These are phyloP conservation scores for Graphilbum sp. DNA, from an alignment of 2,329 filamentous ascomycete species.

Conservation along the genomic window DNA sequence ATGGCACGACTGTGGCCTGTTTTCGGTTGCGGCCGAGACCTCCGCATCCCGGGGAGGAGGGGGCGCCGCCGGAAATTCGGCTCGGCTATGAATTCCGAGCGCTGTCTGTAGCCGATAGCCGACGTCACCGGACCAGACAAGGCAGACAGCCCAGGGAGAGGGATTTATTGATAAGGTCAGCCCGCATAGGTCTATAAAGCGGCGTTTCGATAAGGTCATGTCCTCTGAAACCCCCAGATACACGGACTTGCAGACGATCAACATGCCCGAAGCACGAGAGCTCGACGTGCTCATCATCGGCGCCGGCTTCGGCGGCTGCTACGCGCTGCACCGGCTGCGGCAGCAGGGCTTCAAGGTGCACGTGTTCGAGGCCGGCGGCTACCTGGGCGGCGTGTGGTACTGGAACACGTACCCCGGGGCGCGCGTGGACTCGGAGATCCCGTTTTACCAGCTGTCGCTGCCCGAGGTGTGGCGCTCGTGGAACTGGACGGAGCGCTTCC, in stretches of 20 bases:
- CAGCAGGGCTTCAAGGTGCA: constrained; percentile 19
- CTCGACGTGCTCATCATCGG: constrained; percentile 13
- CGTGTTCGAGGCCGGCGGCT: constrained; percentile 20
- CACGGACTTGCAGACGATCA: neutral
- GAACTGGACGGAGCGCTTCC: constrained; percentile 25
- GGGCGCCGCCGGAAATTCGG: too few species aligned
- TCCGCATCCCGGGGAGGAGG: too few species aligned
- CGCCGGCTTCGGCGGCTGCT: constrained; percentile 13
- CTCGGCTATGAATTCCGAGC: too few species aligned
- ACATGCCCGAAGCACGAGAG: neutral
- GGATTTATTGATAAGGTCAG: too few species aligned
- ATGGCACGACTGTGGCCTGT: too few species aligned
- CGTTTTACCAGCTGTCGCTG: constrained; percentile 20
- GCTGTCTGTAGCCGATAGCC: too few species aligned
- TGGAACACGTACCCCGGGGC: constrained; percentile 27
- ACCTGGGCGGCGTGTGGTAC: constrained; percentile 26
- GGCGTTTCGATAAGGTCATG: too few species aligned
- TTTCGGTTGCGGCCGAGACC: too few species aligned
- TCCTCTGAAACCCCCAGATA: too few species aligned
- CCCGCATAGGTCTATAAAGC: too few species aligned
- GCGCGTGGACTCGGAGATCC: constrained; percentile 20
- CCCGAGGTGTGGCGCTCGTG: constrained; percentile 25
- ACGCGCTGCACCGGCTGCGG: constrained; percentile 19
- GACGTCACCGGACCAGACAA: too few species aligned
- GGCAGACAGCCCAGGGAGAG: too few species aligned